phyloP scores from a whole-genome alignment of 108 stramenopile species.

The Phaeodactylum tricornutum region DNA sequence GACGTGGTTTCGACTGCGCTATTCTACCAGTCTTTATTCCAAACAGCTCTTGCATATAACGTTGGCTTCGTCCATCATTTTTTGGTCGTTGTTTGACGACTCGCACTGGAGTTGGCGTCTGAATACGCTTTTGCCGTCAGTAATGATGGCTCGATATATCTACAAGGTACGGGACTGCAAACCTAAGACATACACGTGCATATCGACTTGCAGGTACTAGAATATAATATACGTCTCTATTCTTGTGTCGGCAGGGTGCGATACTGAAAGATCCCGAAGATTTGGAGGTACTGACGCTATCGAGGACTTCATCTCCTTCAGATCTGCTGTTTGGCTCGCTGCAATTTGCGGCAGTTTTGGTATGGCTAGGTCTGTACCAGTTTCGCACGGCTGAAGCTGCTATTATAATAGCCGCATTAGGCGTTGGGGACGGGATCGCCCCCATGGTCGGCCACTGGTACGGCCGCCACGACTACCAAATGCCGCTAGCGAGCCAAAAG shows the following conservation, averaged over 20 bases:
- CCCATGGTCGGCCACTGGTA: conserved; percentile 44
- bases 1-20: no score
- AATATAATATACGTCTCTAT: background rate
- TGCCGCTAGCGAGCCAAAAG: conserved; percentile 49
- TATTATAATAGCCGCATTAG: conserved; percentile 38
- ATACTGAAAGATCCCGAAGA: conserved; percentile 57
- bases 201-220: background rate
- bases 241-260: conserved; percentile 25
- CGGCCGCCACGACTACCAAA: conserved; percentile 48
- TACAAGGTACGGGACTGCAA: conserved; percentile 35
- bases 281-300: conserved; percentile 50
- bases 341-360: conserved; percentile 45
- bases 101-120: conserved; percentile 64
- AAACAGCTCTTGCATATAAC: conserved; percentile 43
- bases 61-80: conserved; percentile 35
- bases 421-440: conserved; percentile 55
- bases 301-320: conserved; percentile 46
- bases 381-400: conserved; percentile 40
- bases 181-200: background rate
- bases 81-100: conserved; percentile 48
- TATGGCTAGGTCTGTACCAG: conserved; percentile 39
- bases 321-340: conserved; percentile 66
- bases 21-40: conserved; percentile 5
- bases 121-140: conserved; percentile 47
- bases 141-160: conserved; percentile 32